Base-by-base conservation (phyloP, 148 eudicot genomes). In the Salicornia ramosissima region DNA sequence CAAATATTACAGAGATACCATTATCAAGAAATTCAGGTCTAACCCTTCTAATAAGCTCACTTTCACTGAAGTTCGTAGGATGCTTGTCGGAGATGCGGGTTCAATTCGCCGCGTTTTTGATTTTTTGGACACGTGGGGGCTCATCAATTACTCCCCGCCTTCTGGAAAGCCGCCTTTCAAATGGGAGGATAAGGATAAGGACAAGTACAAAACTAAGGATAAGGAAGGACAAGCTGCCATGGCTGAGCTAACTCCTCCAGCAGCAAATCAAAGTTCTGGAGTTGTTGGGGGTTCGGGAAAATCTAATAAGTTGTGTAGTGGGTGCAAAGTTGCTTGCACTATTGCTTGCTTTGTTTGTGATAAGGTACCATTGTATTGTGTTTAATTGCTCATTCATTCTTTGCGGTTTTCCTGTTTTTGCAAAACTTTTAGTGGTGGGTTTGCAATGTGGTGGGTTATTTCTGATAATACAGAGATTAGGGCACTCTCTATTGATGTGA, bases 71-170 rank as follows among this genome's bases (percentile, higher is more conserved):
- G 90, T 80, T 25, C 74, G 99, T 9, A 79, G 88, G 80, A 82
- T 80, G 0, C 67, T 94, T 6, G 83, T 94, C 0, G 99, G 99
- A 14, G 99, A 94, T 31, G 96, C 91, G 24, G 97, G 92, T 8
- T 84, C 97, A 0, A 81, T 94, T 49, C 68, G 93, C 24, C 81
- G 90, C 74, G 96, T 94, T 5, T 94, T 90, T 47, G 99, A 94
- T 79, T 94, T 94, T 73, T 75, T 91, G 29, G 99, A 94, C 66
- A 69, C 90, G 51, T 94, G 99, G 99, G 99, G 99, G 22, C 83
- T 94, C 74, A 83, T 94, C 36, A 94, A 94, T 80, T 94, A 87
- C 78, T 50, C 79, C 51, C 73, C 77, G n/a, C 72, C 83, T 7
- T 67, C 86, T 8, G 64, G 54, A 19, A 86, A 84, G 73, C 82